Evolutionary conservation across 805 yeast species (phyloP).

Genomic region (Lipomyces oligophaga): DNA sequence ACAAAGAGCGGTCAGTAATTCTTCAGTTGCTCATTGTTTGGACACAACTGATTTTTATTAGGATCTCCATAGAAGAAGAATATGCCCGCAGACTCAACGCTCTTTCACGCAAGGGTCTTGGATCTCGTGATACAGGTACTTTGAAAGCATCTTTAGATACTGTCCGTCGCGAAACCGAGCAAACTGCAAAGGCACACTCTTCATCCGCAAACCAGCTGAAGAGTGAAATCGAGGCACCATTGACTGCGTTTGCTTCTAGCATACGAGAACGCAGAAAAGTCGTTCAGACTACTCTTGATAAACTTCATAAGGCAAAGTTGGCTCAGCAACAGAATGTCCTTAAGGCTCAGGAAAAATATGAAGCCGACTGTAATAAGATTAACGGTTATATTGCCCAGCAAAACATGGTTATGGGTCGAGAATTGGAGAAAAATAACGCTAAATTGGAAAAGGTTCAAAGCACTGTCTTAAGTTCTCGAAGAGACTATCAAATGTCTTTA

Average conservation of each 20-base stretch:
- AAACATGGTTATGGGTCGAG: constrained; percentile 69
- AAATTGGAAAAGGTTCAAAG: constrained; percentile 52
- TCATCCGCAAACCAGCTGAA: constrained; percentile 50
- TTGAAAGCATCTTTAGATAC: constrained; percentile 57
- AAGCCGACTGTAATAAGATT: constrained; percentile 54
- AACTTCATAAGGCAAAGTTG: constrained; percentile 48
- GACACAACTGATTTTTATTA: constrained; percentile 38
- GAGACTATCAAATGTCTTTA: constrained; percentile 57
- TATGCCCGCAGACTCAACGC: constrained; percentile 54
- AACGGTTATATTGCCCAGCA: constrained; percentile 59
- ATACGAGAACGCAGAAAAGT: constrained; percentile 54
- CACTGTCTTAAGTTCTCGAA: constrained; percentile 39
- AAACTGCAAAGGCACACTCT: constrained; percentile 54
- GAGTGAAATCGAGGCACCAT: constrained; percentile 50
- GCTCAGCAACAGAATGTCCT: constrained; percentile 38
- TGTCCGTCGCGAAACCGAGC: constrained; percentile 55
- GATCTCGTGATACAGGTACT: constrained; percentile 57
- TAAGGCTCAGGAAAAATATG: constrained; percentile 47
- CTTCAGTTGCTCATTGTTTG: neutral
- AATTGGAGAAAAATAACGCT: constrained; percentile 56
- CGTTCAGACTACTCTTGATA: constrained; percentile 54
- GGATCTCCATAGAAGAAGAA: constrained; percentile 67
- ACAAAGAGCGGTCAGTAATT: constrained; percentile 44
- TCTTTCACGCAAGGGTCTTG: constrained; percentile 50
- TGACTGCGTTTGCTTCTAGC: constrained; percentile 50